Base-by-base conservation (phyloP, 164 flowering plant species). In the Stephania japonica region DNA sequence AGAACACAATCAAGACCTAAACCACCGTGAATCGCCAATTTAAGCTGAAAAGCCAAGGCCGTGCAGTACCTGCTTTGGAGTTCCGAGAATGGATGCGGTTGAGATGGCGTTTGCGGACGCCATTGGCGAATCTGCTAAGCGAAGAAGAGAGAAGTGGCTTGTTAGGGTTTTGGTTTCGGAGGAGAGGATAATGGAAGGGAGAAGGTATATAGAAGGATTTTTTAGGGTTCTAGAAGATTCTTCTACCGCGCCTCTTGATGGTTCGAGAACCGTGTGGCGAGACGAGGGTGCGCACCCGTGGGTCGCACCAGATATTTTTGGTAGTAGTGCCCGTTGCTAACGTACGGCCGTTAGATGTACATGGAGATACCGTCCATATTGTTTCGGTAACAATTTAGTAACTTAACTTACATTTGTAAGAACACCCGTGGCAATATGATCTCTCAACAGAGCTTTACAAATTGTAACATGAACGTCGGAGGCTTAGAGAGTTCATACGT, bases 31-130 rank as follows among this genome's bases (percentile, higher is more conserved):
- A 24, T 18, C 9, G 18, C 19, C 11, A 70, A 47, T 44, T 11
- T 7, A 1, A 69, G 14, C 16, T 13, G 7, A 70, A 21, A 67
- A 67, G 18, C 24, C 26, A 7, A 38, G 66, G 6, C 24, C 6
- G 12, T 42, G 24, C 4, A 16, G 18, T 75, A 88, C 94, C 86
- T 87, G 87, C 47, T 77, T 84, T 68, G 87, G 83, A 23, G 93
- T 86, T 71, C 85, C 77, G 47, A 91, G 73, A 53, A 86, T 83
- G 19, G 90, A 85, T 7, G 90, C 86, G 0, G 91, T 77, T 1
- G 88, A 87, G 66, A 90, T 75, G 11, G 91, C 91, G 72, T 87
- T 90, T 1, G 91, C 88, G 2, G 93, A 87, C 2, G 97, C 93
- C 97, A 91, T 91, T 76, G 7, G n/a, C 14, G 41, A 56, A 18